Evolutionary conservation across 1,284 basidiomycete genomes (phyloP), one percentile per base, ranked within the genome.

Genomic region (Ceratobasidium sp.): DNA sequence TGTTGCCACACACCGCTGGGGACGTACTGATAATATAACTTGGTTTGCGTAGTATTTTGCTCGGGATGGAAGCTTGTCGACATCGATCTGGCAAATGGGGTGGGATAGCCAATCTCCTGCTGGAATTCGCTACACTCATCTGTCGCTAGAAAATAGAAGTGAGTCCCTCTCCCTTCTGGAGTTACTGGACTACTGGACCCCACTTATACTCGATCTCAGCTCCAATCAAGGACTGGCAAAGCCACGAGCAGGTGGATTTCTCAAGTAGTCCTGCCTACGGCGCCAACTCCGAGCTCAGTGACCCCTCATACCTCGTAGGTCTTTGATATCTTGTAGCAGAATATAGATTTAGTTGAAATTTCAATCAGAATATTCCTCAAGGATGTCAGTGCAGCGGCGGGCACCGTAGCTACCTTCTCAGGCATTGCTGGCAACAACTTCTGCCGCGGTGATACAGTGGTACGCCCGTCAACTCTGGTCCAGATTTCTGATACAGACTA

Each of bases 31-130:
- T 45, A 17, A 4, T 20, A 29, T 5, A 35, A n/a, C n/a, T n/a
- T n/a, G 13, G 25, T 20, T 34, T 68, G 35, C 3, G 15, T 43
- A 70, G 69, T 70, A 70, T 31, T 70, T 65, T 65, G 49, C 62
- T 29, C 42, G 62, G 35, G 69, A 70, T 32, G 69, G 69, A n/a
- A 65, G 45, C 22, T 45, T 70, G 17, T 67, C 60, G 34, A 29
- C 34, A 15, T 43, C 13, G 17, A 31, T 70, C 42, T 70, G 60
- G 60, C 53, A 70, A 22, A 34, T 70, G 47, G 69, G 69, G 12
- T 70, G 69, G 69, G 62, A 62, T 53, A 68, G 29, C n/a, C 52
- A 55, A 47, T 70, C 55, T 15, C 38, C 42, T 49, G n/a, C 52
- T 56, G 53, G 45, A 12, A 35, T 29, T 20, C n/a, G 50, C 15